Percentiles rank a stretch among this genome's conserved stretches.
Conservation (phyloP, 768 basidiomycete genomes). For the Fistulinella prunicolor region DNA sequence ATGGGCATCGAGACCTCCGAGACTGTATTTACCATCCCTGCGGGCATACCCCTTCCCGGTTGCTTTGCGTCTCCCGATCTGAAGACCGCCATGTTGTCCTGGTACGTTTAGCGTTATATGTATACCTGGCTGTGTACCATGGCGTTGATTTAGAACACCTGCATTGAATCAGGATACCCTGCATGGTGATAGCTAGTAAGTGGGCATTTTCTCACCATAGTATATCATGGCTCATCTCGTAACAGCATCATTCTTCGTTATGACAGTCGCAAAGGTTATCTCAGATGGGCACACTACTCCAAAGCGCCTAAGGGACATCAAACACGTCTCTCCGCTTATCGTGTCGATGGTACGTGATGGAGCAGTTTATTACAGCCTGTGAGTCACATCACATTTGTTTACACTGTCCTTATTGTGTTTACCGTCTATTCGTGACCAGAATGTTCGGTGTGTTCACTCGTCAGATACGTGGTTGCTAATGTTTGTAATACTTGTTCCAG, state of each 20-base stretch:
- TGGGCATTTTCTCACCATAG: not conserved
- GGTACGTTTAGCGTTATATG: not conserved
- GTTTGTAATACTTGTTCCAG: not conserved
- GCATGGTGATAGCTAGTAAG: constrained; percentile 9
- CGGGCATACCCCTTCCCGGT: not conserved
- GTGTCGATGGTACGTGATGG: constrained; percentile 6
- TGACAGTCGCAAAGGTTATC: constrained; percentile 1
- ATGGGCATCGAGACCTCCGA: not conserved
- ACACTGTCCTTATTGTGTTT: not conserved
- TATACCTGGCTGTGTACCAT: not conserved
- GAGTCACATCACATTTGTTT: not conserved
- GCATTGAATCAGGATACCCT: not conserved
- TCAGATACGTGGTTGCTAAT: too few species aligned
- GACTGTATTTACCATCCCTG: not conserved
- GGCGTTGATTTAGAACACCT: not conserved
- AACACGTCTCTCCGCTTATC: not conserved
- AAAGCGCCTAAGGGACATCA: not conserved
- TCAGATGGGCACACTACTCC: not conserved
- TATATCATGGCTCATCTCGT: not conserved
- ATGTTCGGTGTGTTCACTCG: not conserved
- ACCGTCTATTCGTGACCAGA: not conserved
- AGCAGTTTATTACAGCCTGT: constrained; percentile 2
- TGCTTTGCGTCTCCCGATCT: not conserved
- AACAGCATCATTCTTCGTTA: constrained; percentile 2
- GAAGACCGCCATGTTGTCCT: not conserved